Conservation (phyloP, 169 alveolate species). For the Blepharisma undulans region DNA sequence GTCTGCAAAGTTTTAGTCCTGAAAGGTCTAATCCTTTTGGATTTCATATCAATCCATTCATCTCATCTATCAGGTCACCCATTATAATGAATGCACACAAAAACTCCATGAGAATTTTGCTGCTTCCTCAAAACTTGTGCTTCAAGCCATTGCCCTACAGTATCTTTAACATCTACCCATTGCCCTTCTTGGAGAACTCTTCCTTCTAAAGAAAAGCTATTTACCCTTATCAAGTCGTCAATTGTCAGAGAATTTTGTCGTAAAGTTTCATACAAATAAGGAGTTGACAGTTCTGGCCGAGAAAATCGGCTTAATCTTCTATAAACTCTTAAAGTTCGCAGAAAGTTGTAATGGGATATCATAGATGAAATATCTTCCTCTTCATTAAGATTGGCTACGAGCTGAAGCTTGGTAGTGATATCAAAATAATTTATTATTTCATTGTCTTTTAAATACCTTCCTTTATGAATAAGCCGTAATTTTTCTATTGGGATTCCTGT, state of each 20-base stretch:
- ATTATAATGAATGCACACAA: constrained; percentile 78
- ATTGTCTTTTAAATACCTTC: not conserved
- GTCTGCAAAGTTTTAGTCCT: constrained; percentile 72
- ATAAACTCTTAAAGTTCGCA: not conserved
- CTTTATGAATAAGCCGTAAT: not conserved
- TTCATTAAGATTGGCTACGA: constrained; percentile 47
- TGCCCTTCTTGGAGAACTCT: constrained; percentile 66
- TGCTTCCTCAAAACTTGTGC: constrained; percentile 70
- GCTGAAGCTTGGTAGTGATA: constrained; percentile 74
- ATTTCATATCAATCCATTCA: constrained; percentile 75
- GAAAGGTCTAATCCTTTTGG: constrained; percentile 73
- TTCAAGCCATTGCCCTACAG: constrained; percentile 84
- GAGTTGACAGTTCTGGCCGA: not conserved
- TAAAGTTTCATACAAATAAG: constrained; percentile 39
- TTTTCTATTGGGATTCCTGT: not conserved
- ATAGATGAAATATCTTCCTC: constrained; percentile 33
- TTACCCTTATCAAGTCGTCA: constrained; percentile 45
- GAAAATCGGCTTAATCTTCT: not conserved
- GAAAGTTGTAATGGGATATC: not conserved
- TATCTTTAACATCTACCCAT: constrained; percentile 85
- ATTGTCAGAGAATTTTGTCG: constrained; percentile 52
- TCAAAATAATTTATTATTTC: constrained; percentile 48
- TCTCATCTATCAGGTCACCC: constrained; percentile 87
- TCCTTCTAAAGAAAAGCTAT: constrained; percentile 55
- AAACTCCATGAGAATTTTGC: not conserved